Conservation (phyloP, 2,329 filamentous ascomycete species). For the Boeremia lycopersici region DNA sequence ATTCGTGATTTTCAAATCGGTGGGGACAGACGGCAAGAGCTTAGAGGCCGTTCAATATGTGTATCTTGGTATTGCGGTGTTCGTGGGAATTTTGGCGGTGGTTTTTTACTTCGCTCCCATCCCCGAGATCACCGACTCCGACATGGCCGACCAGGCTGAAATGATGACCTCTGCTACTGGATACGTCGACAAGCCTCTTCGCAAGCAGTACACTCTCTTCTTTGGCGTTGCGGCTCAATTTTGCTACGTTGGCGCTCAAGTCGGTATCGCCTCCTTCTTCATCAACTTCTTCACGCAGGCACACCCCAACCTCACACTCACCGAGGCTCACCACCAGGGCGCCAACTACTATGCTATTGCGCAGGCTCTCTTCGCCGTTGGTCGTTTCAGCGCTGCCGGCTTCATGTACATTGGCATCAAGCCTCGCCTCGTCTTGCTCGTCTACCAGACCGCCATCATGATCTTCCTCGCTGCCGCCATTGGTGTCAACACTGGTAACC, state of each 20-base stretch:
- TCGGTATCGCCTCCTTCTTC: constrained; percentile 62
- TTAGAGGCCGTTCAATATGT: constrained; percentile 77
- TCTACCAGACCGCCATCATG: constrained; percentile 46
- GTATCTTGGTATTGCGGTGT: constrained; percentile 78
- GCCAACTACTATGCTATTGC: constrained; percentile 49
- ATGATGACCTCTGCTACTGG: constrained; percentile 52
- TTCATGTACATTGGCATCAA: constrained; percentile 45
- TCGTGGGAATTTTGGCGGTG: constrained; percentile 69
- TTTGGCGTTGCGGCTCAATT: constrained; percentile 51
- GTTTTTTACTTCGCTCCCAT: constrained; percentile 69
- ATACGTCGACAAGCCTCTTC: constrained; percentile 65
- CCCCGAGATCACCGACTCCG: constrained; percentile 74
- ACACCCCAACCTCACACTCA: constrained; percentile 34
- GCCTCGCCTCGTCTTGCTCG: constrained; percentile 46
- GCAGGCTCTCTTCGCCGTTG: constrained; percentile 46
- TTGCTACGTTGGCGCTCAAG: constrained; percentile 59
- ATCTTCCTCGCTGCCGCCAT: constrained; percentile 46
- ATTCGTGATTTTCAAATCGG: constrained; percentile 72
- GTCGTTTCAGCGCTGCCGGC: constrained; percentile 46
- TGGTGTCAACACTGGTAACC: constrained; percentile 38
- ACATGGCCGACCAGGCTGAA: constrained; percentile 58
- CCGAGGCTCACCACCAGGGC: constrained; percentile 40
- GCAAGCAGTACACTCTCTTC: constrained; percentile 61
- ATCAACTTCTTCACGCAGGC: constrained; percentile 49
- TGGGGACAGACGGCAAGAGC: constrained; percentile 61